Evolutionary conservation across 257 asterid genomes (phyloP).

Genomic region (Galeopsis tetrahit): DNA sequence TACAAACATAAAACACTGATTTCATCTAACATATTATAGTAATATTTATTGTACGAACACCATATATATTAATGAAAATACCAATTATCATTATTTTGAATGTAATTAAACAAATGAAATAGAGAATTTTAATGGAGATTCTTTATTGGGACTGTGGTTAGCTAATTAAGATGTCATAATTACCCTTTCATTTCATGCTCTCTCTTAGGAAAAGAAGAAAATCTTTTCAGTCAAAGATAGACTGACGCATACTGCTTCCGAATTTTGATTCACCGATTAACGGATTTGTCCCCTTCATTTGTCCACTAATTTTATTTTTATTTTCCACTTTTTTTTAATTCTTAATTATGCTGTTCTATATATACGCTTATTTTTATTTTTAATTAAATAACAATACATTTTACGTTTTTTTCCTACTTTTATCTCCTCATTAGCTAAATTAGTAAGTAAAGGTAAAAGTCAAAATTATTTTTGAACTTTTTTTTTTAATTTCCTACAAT

Average conservation of each 20-base stretch:
- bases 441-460: not conserved
- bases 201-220: slow-evolving; percentile 8
- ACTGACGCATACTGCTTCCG: slow-evolving; percentile 33
- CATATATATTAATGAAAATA: no score
- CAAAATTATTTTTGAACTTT: not conserved
- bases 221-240: slow-evolving; percentile 49
- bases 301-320: not conserved
- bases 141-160: no score
- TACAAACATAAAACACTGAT: no score
- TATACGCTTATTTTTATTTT: no score
- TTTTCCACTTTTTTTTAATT: no score
- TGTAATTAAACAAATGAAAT: no score
- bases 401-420: no score
- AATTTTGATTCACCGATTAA: slow-evolving; percentile 57
- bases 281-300: slow-evolving; percentile 54
- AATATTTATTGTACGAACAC: no score
- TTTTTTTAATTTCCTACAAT: not conserved
- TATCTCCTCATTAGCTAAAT: not conserved
- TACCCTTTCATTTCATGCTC: slow-evolving; percentile 13
- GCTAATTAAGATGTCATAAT: slow-evolving; percentile 29
- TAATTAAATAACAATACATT: not conserved
- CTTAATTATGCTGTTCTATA: no score
- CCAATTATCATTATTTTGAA: no score
- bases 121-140: not conserved
- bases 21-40: no score